Percentiles rank a stretch among this genome's conserved stretches.
These are phyloP conservation scores for Teunomyces tritomae DNA, from an alignment of 805 yeast genomes.

Conservation along the genomic window DNA sequence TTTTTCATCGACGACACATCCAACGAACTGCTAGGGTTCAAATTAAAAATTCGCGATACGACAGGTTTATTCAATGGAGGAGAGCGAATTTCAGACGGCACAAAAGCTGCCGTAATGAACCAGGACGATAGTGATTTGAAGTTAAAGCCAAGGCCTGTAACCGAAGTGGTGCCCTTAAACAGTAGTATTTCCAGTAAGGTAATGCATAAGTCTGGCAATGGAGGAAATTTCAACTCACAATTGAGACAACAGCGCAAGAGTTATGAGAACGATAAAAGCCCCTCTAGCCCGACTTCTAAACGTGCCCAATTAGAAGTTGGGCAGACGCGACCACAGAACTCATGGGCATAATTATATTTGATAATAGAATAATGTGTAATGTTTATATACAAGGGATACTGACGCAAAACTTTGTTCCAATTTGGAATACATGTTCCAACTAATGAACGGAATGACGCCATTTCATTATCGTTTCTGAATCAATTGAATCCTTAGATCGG, in stretches of 20 bases:
- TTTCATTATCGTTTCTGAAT: background rate
- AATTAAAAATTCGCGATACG: constrained; percentile 51
- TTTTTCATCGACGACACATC: constrained; percentile 61
- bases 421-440: background rate
- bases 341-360: constrained; percentile 1
- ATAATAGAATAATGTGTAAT: background rate
- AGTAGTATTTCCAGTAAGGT: background rate
- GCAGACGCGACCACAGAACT: constrained; percentile 2
- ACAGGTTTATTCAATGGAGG: constrained; percentile 65
- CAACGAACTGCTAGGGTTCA: constrained; percentile 52
- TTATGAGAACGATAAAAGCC: constrained; percentile 17
- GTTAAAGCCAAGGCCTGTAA: constrained; percentile 23
- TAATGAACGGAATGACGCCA: background rate
- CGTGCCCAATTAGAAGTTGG: constrained; percentile 6
- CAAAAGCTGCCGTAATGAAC: background rate
- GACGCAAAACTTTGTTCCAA: background rate
- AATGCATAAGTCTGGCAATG: constrained; percentile 10
- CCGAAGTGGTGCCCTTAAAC: constrained; percentile 11
- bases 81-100: constrained; percentile 14
- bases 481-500: background rate
- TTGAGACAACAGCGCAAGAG: constrained; percentile 26
- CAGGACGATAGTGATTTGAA: constrained; percentile 27
- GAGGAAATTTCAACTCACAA: constrained; percentile 30
- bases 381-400: background rate
- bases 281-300: constrained; percentile 16